Evolutionary conservation across 176 grass and related monocot genomes (phyloP).

Genomic region (Eleusine coracana): DNA sequence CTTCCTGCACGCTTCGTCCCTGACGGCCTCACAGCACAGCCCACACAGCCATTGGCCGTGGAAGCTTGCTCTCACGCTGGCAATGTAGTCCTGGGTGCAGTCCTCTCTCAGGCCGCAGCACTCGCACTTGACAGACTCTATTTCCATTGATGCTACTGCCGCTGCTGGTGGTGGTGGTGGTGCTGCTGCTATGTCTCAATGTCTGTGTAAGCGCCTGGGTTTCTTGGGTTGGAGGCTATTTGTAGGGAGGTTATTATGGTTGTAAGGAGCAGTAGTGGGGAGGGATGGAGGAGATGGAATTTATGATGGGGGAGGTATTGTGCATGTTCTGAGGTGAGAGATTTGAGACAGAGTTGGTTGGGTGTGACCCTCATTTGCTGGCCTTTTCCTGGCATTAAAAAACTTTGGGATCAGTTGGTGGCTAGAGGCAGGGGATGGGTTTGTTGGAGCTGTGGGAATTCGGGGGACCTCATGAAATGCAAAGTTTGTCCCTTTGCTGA

Average conservation of each 20-base stretch:
- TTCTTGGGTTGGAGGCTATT: conserved; percentile 46
- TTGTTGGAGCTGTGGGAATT: conserved; percentile 44
- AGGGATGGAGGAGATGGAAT: conserved; percentile 40
- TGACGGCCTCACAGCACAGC: conserved; percentile 88
- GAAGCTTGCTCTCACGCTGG: conserved; percentile 71
- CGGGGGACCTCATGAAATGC: conserved; percentile 42
- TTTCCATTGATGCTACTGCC: conserved; percentile 60
- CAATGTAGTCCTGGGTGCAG: conserved; percentile 91
- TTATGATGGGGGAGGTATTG: conserved; percentile 49
- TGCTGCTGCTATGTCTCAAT: background rate
- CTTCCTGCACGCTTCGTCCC: conserved; percentile 65
- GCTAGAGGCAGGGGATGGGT: conserved; percentile 29
- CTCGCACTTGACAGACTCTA: conserved; percentile 83
- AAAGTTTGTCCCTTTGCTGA: conserved; percentile 53
- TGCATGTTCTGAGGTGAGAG: conserved; percentile 62
- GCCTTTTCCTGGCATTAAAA: conserved; percentile 67
- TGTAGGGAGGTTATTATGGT: conserved; percentile 71
- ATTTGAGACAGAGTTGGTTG: conserved; percentile 76
- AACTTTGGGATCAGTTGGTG: conserved; percentile 56
- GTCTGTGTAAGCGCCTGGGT: conserved; percentile 28
- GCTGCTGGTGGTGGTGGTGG: conserved; percentile 15
- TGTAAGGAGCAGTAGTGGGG: conserved; percentile 39
- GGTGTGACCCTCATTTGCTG: conserved; percentile 60
- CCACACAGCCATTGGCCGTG: conserved; percentile 90
- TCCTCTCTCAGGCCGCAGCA: conserved; percentile 91